phyloP scores from a whole-genome alignment of 2,329 filamentous ascomycete genomes.

The Aspergillus thermomutatus region DNA sequence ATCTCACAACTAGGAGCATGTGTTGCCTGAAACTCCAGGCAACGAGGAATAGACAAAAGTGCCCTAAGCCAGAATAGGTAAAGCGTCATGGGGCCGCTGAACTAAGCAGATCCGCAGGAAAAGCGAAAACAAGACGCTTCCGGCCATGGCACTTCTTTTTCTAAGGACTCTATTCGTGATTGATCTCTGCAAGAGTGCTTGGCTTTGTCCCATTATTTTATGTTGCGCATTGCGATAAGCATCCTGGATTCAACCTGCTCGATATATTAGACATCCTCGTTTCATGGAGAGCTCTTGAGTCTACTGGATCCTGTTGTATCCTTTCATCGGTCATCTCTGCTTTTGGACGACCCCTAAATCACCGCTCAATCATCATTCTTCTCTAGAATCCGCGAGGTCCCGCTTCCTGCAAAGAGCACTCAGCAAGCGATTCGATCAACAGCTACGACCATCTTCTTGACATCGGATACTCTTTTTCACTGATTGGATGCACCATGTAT shows the following conservation, averaged over 20 bases:
- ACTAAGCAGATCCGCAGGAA: neutral
- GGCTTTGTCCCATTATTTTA: neutral
- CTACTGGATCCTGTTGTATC: neutral
- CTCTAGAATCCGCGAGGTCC: neutral
- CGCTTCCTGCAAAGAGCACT: neutral
- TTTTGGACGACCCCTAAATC: neutral
- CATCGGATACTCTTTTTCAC: neutral
- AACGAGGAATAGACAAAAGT: neutral
- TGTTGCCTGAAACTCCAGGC: neutral
- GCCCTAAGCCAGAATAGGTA: neutral
- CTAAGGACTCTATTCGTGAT: neutral
- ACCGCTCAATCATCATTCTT: neutral
- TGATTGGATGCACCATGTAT: constrained; percentile 30
- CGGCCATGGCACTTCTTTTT: neutral
- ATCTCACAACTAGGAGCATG: too few relatives aligned
- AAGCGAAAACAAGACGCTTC: neutral
- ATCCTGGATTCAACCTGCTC: neutral
- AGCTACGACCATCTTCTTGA: neutral
- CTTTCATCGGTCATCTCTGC: neutral
- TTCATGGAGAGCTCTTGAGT: neutral
- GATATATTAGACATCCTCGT: neutral
- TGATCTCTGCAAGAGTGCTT: neutral
- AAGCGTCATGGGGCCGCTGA: neutral
- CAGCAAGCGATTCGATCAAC: neutral
- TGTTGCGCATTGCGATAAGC: neutral